Evolutionary conservation across 2,329 filamentous ascomycete species (phyloP).

Genomic region (Scedosporium boydii): DNA sequence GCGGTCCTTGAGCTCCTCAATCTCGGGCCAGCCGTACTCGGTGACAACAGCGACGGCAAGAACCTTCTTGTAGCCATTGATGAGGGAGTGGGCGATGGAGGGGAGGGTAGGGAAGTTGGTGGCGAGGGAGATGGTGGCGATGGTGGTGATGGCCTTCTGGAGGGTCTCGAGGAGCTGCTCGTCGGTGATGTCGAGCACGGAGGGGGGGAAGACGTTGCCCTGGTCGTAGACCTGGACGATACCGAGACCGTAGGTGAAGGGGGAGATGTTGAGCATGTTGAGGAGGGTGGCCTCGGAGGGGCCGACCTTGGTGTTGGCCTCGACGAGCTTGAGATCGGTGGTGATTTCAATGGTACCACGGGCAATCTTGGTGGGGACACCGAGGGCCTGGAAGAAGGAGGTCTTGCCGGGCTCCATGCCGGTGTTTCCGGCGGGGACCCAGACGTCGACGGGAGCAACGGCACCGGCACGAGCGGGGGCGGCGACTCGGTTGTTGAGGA

Average conservation of each 20-base stretch:
- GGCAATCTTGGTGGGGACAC: conserved; percentile 99
- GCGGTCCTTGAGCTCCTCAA: conserved; percentile 97
- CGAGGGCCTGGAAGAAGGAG: conserved; percentile 99
- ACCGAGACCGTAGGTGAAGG: conserved; percentile 98
- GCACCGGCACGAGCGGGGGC: conserved; percentile 97
- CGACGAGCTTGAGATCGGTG: conserved; percentile 92
- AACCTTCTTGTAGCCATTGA: conserved; percentile 98
- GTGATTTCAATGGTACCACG: conserved; percentile 99
- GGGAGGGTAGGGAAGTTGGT: conserved; percentile 92
- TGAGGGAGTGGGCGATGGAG: conserved; percentile 88
- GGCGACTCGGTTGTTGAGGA: conserved; percentile 93
- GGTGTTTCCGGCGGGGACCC: conserved; percentile 94
- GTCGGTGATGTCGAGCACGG: conserved; percentile 89
- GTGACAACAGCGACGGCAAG: conserved; percentile 83
- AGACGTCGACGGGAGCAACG: conserved; percentile 87
- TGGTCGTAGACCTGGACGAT: conserved; percentile 95
- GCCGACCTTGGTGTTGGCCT: conserved; percentile 88
- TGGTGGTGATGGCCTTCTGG: conserved; percentile 70
- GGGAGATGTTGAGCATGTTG: conserved; percentile 99
- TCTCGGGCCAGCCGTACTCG: conserved; percentile 89
- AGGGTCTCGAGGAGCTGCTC: conserved; percentile 84
- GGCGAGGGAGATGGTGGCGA: conserved; percentile 85
- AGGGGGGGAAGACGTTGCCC: conserved; percentile 81
- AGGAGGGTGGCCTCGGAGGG: conserved; percentile 97
- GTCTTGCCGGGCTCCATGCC: conserved; percentile 99